phyloP scores from a whole-genome alignment of 2,329 filamentous ascomycete species.

The Boeremia exigua region DNA sequence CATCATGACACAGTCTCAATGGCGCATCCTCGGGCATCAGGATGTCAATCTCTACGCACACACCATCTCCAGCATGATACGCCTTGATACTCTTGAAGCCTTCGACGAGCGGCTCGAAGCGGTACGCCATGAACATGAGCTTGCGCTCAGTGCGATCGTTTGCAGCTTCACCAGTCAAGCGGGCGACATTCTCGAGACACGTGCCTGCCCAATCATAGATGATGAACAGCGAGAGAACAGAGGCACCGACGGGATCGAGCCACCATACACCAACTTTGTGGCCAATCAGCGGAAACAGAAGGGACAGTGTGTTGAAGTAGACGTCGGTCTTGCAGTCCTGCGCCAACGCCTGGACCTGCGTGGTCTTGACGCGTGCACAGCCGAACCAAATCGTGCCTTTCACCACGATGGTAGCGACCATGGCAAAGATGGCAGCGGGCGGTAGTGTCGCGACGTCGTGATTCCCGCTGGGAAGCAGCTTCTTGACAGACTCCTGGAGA shows the following conservation, averaged over 20 bases:
- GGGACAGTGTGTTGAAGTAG: slow-evolving; percentile 68
- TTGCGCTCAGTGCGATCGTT: slow-evolving; percentile 61
- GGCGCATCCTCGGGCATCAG: slow-evolving; percentile 61
- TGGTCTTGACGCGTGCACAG: slow-evolving; percentile 66
- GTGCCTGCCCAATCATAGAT: slow-evolving; percentile 73
- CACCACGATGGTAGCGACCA: slow-evolving; percentile 63
- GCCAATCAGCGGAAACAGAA: slow-evolving; percentile 68
- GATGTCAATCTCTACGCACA: slow-evolving; percentile 69
- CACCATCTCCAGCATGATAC: slow-evolving; percentile 68
- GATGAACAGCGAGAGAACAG: slow-evolving; percentile 68
- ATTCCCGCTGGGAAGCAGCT: slow-evolving; percentile 59
- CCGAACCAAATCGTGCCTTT: slow-evolving; percentile 68
- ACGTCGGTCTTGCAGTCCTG: slow-evolving; percentile 69
- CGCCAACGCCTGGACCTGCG: slow-evolving; percentile 67
- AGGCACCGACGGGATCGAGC: slow-evolving; percentile 69
- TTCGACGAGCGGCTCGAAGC: slow-evolving; percentile 60
- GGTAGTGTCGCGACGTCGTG: slow-evolving; percentile 59
- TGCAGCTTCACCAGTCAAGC: slow-evolving; percentile 65
- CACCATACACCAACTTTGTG: slow-evolving; percentile 67
- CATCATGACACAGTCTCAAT: slow-evolving; percentile 62
- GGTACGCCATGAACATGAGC: slow-evolving; percentile 65
- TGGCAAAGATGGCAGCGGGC: slow-evolving; percentile 61
- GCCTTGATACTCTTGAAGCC: slow-evolving; percentile 63
- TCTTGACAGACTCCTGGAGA: slow-evolving; percentile 64
- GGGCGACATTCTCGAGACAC: slow-evolving; percentile 64